A percentile compares a stretch with the other conserved stretches of the same genome.
Conservation (phyloP, 2,329 filamentous ascomycete species). For the Aspergillus costaricaensis region DNA sequence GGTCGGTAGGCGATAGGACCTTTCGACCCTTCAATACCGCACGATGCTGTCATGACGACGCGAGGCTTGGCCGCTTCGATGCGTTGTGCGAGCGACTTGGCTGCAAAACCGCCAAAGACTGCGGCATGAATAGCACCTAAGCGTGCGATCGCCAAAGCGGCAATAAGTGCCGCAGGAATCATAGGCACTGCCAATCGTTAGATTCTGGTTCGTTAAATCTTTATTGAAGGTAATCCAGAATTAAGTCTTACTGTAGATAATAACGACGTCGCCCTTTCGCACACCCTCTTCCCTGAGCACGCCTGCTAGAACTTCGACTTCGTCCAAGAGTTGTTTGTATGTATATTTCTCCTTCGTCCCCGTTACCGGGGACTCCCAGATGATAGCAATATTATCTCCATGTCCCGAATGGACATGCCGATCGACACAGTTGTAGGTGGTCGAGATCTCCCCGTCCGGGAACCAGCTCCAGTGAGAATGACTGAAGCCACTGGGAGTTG, state of each 20-base stretch:
- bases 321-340: constrained; percentile 72
- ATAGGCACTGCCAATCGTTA: constrained; percentile 72
- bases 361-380: constrained; percentile 87
- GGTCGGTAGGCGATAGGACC: constrained; percentile 75
- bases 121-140: constrained; percentile 87
- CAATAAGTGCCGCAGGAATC: constrained; percentile 86
- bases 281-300: constrained; percentile 82
- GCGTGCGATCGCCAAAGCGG: constrained; percentile 76
- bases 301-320: constrained; percentile 80
- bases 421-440: constrained; percentile 88
- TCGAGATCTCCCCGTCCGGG: constrained; percentile 82
- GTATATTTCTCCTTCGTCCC: constrained; percentile 70
- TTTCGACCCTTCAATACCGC: constrained; percentile 85
- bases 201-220: neutral
- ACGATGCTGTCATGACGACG: constrained; percentile 82
- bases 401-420: constrained; percentile 80
- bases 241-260: constrained; percentile 73
- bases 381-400: constrained; percentile 72
- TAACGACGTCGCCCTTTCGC: constrained; percentile 77
- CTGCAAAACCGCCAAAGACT: constrained; percentile 90
- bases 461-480: constrained; percentile 91
- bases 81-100: constrained; percentile 77
- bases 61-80: constrained; percentile 80
- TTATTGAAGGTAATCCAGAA: constrained; percentile 11
- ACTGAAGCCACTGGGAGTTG: constrained; percentile 58